Evolutionary conservation across 2,329 filamentous ascomycete genomes (phyloP), one percentile per base, ranked within the genome.

Genomic region (Cercospora citrullina): DNA sequence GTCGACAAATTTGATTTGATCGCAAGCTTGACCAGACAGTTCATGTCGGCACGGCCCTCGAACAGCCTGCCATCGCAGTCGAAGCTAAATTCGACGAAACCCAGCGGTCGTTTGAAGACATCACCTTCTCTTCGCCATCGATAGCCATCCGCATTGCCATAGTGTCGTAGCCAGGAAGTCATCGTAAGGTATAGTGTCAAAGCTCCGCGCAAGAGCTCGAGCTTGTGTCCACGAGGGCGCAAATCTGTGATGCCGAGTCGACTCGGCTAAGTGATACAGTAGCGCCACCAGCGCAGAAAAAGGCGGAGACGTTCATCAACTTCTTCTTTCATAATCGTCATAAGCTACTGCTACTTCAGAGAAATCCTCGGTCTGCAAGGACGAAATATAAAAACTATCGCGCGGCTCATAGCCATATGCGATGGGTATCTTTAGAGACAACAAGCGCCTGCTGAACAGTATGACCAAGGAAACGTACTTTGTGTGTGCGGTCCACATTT

Each of bases 1-100:
- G 68, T 68, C 6, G 72, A 67, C 5, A 82, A 72, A 0, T 48
- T 69, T 42, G 78, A 77, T n/a, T 72, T 71, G 31, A 81, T 71
- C 12, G 79, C 77, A 16, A 82, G 63, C 1, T 77, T 78, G 9
- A 83, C 73, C 2, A 78, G 72, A 2, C 75, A 75, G 16, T 79
- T 82, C 68, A 84, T 78, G 64, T 84, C 82, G 21, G 82, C 82
- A 63, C 82, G 75, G 5, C 82, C 82, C 65, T 81, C 81, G 61
- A 76, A 82, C 59, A 81, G 77, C 5, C 75, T 69, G 3, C 82
- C 82, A 72, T 84, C 82, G 0, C 73, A 71, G 67, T 84, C 81
- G 73, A 84, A 84, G 10, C 77, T 77, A 1, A 74, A 77, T 66
- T 84, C 82, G 0, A 83, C 59, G 16, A 82, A 74, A 0, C 82